Evolutionary conservation across 129 eudicot species (phyloP).

Genomic region (Pseudognaphalium luteoalbum): DNA sequence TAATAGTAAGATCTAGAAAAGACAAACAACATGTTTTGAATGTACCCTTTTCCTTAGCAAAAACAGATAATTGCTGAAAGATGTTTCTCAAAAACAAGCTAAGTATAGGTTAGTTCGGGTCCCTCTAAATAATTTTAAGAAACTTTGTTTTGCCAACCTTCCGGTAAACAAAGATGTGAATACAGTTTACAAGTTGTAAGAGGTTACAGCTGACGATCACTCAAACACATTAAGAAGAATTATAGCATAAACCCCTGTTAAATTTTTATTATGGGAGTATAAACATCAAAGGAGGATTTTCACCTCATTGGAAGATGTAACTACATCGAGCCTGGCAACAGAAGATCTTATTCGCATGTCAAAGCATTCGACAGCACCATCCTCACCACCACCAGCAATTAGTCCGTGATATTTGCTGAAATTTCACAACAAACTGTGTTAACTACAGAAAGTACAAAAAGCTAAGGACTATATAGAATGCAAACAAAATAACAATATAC

Average conservation of each 20-base stretch:
- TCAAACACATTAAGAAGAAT: neutral
- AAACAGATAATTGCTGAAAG: neutral
- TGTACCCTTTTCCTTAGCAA: neutral
- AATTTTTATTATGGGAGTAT: neutral
- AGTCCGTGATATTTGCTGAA: slow-evolving; percentile 87
- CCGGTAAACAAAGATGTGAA: neutral
- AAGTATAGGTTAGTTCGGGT: neutral
- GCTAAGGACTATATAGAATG: neutral
- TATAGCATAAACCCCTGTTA: neutral
- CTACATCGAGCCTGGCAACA: slow-evolving; percentile 70
- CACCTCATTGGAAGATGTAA: slow-evolving; percentile 53
- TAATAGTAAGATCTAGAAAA: neutral
- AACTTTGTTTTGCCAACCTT: neutral
- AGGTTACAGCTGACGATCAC: neutral
- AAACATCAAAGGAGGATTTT: slow-evolving; percentile 43
- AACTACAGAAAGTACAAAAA: slow-evolving; percentile 24
- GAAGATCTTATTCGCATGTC: slow-evolving; percentile 83
- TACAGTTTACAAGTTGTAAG: neutral
- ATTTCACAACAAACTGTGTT: slow-evolving; percentile 4
- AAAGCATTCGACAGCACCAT: slow-evolving; percentile 97
- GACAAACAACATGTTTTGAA: neutral
- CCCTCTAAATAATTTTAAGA: neutral
- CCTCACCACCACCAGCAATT: slow-evolving; percentile 98
- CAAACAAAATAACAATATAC: neutral
- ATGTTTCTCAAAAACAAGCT: neutral